Conservation (phyloP, 1,284 basidiomycete species). For the Cryptococcus floricola region DNA sequence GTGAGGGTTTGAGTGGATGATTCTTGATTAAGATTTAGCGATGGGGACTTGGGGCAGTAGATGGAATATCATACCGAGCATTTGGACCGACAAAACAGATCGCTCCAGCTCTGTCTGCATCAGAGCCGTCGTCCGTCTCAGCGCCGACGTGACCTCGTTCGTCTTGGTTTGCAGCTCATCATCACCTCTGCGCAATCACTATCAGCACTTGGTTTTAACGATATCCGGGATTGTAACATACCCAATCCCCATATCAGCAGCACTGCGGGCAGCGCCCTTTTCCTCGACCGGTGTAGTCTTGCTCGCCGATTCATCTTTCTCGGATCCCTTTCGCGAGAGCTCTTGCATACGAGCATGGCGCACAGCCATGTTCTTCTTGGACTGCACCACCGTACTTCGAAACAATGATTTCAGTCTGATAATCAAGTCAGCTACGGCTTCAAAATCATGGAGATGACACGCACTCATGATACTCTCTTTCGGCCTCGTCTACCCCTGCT, state of each 20-base stretch:
- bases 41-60: background rate
- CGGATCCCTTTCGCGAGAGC: conserved; percentile 6
- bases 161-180: conserved; percentile 82
- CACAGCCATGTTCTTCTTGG: conserved; percentile 22
- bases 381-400: conserved; percentile 26
- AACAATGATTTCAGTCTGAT: conserved; percentile 26
- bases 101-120: conserved; percentile 89
- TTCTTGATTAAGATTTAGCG: conserved; percentile 52
- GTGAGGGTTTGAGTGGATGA: conserved; percentile 70
- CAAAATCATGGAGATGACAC: conserved; percentile 28
- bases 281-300: conserved; percentile 7
- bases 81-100: conserved; percentile 76
- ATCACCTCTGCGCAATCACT: conserved; percentile 55
- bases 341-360: conserved; percentile 9
- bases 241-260: conserved; percentile 17
- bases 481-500: conserved; percentile 9
- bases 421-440: background rate
- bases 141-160: conserved; percentile 77
- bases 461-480: conserved; percentile 9
- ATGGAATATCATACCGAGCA: conserved; percentile 61
- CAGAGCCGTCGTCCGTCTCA: conserved; percentile 73
- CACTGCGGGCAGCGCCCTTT: conserved; percentile 12
- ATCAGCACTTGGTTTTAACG: background rate
- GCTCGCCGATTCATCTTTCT: conserved; percentile 22
- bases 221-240: conserved; percentile 3